These are phyloP conservation scores for Russula olivacea DNA, from an alignment of 768 basidiomycete species.

Conservation along the genomic window DNA sequence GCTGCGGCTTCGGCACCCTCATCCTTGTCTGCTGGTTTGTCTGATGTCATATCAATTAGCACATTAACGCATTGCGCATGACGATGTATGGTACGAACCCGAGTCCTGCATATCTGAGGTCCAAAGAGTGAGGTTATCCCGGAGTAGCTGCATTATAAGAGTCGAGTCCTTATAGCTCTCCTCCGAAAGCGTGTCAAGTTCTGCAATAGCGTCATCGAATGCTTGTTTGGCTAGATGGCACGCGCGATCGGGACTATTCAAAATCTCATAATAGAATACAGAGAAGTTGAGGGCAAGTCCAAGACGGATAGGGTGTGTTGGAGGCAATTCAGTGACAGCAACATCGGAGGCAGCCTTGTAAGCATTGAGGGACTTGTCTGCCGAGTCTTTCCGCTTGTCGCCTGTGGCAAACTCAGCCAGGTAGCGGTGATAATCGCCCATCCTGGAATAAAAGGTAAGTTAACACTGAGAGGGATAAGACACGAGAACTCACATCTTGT, in stretches of 20 bases:
- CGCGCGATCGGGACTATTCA: conserved; percentile 94
- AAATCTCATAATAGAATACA: conserved; percentile 99
- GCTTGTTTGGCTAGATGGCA: conserved; percentile 63
- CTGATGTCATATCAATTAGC: conserved; percentile 32
- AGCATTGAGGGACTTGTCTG: conserved; percentile 94
- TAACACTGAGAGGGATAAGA: background rate
- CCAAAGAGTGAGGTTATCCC: conserved; percentile 97
- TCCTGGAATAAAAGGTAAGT: conserved; percentile 47
- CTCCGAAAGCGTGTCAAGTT: conserved; percentile 97
- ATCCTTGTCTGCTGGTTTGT: conserved; percentile 72
- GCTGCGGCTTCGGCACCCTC: conserved; percentile 54
- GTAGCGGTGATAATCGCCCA: conserved; percentile 99
- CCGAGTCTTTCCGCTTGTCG: conserved; percentile 94
- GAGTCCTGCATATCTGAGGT: conserved; percentile 96
- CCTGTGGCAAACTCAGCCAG: conserved; percentile 98
- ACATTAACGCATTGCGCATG: background rate
- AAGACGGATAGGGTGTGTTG: conserved; percentile 96
- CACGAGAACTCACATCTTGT: conserved; percentile 80
- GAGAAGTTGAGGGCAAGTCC: conserved; percentile 99
- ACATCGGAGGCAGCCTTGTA: conserved; percentile 98
- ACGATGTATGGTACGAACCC: conserved; percentile 43
- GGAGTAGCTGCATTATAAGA: conserved; percentile 92
- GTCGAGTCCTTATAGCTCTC: conserved; percentile 99
- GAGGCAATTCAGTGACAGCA: conserved; percentile 90
- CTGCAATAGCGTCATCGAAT: conserved; percentile 97